Base-by-base conservation (phyloP, 2,329 filamentous ascomycete genomes). In the Phyllosticta paracitricarpa region DNA sequence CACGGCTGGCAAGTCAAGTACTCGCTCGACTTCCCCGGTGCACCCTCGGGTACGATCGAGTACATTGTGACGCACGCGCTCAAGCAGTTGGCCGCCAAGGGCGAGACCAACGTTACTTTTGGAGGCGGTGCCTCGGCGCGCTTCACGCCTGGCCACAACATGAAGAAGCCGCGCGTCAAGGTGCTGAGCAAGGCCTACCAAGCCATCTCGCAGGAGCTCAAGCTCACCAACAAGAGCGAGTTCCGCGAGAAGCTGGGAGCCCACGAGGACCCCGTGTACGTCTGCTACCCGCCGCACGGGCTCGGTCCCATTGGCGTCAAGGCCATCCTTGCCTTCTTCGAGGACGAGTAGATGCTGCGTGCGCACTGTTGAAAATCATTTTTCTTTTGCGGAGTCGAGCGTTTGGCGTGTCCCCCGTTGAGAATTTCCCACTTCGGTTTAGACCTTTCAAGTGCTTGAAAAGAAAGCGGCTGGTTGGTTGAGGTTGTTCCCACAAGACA, bases 1-100 rank as follows among this genome's bases (percentile, higher is more conserved):
- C 84, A 95, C 71, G 92, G 92, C 60, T 95, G 91, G 85, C 92
- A 97, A 78, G 87, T 96, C 71, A 97, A 97, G 78, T 96, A 94
- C 79, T 89, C 89, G n/a, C 84, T 97, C 60, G 91, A 97, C 75
- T 96, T 97, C 80, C 92, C 91, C 0, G 85, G 84, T 26, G 84
- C 91, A 0, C 89, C 92, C n/a, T 89, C 85, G 54, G 92, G 92
- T 55, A 87, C 89, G 35, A 96, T 96, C 65, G 92, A 97, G 77
- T 82, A 87, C 51, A 83, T 94, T 51, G 88, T 95, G 67, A 84
- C 88, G 48, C 82, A 87, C 70, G 84, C 88, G 0, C 81, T 95
- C 63, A 84, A 84, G 69, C 77, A 79, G 12, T 81, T 84, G 10
- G 80, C 81, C 2, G 78, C 80, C 8, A 74, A 76, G 0, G 88